Percentiles rank a stretch among this genome's conserved stretches.
phyloP scores from a whole-genome alignment of 106 monocot species.

The Posidonia australis region DNA sequence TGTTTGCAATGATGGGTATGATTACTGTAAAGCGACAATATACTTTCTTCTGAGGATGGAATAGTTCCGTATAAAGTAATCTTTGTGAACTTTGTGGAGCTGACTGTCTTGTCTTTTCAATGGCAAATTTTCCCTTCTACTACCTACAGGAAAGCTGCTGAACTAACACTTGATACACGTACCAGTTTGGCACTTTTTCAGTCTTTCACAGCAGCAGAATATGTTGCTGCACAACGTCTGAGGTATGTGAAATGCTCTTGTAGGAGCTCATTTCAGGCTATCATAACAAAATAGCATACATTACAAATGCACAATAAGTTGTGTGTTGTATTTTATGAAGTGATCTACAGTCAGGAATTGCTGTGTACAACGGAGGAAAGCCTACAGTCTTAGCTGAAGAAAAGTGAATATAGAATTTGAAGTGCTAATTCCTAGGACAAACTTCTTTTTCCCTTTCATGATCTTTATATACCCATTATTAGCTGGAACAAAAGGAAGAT shows the following conservation, averaged over 20 bases:
- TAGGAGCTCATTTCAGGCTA: not conserved
- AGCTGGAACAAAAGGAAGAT: too few species aligned
- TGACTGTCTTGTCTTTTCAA: not conserved
- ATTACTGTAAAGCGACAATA: not conserved
- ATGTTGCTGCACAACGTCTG: constrained; percentile 85
- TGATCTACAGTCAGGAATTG: too few species aligned
- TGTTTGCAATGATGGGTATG: constrained; percentile 62
- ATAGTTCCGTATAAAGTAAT: not conserved
- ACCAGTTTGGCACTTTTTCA: constrained; percentile 62
- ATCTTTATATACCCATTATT: too few species aligned
- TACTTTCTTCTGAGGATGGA: not conserved
- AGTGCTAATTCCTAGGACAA: too few species aligned
- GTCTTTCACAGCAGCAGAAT: constrained; percentile 67
- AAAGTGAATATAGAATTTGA: too few species aligned
- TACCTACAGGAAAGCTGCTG: constrained; percentile 36
- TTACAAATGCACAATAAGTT: not conserved
- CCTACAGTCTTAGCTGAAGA: too few species aligned
- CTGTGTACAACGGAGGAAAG: too few species aligned
- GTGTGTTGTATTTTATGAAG: too few species aligned
- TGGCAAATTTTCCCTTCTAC: not conserved
- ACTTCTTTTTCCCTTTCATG: too few species aligned
- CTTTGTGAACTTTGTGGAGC: not conserved
- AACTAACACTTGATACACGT: constrained; percentile 70
- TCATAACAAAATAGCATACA: not conserved
- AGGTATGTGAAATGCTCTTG: constrained; percentile 27